Evolutionary conservation across 2,329 filamentous ascomycete species (phyloP), one percentile per base, ranked within the genome.

Genomic region (Exophiala alcalophila): DNA sequence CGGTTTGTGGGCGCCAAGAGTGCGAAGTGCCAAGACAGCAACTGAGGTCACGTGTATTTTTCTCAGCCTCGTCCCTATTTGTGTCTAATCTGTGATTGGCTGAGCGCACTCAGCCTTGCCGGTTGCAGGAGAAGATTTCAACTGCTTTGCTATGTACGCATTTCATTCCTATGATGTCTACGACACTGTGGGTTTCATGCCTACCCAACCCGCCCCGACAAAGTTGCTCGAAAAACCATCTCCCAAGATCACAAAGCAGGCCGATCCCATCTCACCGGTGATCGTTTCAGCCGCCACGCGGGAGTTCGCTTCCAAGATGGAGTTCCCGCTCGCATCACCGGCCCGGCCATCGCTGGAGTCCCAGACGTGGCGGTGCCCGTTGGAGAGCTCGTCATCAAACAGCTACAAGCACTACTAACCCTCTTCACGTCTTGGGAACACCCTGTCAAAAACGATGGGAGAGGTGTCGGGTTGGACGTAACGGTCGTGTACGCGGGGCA

Each of bases 371-470:
- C 25, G 18, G 38, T 39, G 5, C 35, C 20, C 14, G 46, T 33
- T 21, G 32, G 45, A 40, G 31, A 46, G 16, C 45, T 52, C 8
- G 37, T 35, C 11, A 49, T 40, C n/a, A 52, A 12, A 34, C 50
- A 53, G 23, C 27, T 44, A 30, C 50, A 53, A 18, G 50, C 50
- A 31, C 50, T 53, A 25, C 41, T 52, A 7, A 49, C 38, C 29
- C 50, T 41, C 20, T 24, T 42, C 10, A 25, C 39, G 21, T 53
- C 37, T 11, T 28, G 32, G 11, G 32, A 19, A 34, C 50, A 52
- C 7, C 44, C 48, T 9, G 21, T 29, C 26, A 49, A 23, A 16
- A 47, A 52, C 28, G 72, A 69, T 56, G 65, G 69, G 11, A 50
- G 36, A 29, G 19, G 45, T 9, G 41, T 43, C 2, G 52, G 36